Evolutionary conservation across 352 stramenopile genomes (phyloP).

Genomic region (Hyaloperonospora arabidopsidis): DNA sequence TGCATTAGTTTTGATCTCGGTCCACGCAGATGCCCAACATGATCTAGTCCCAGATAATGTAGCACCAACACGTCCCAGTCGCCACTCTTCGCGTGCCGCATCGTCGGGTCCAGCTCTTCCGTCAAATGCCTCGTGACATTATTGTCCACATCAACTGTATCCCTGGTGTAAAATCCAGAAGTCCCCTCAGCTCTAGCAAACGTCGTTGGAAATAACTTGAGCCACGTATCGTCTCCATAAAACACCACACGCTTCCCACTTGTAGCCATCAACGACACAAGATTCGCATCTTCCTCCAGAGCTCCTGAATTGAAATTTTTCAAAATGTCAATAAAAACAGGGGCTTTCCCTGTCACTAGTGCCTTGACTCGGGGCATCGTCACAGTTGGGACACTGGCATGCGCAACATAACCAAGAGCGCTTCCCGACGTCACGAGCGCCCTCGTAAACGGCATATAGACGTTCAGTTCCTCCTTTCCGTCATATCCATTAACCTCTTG

Average conservation of each 20-base stretch:
- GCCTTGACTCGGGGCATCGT: constrained; percentile 87
- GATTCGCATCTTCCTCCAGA: constrained; percentile 58
- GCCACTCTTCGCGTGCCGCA: constrained; percentile 46
- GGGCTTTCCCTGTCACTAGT: constrained; percentile 74
- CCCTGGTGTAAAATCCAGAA: constrained; percentile 83
- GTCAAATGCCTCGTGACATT: constrained; percentile 82
- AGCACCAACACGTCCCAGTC: constrained; percentile 84
- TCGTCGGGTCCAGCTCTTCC: constrained; percentile 75
- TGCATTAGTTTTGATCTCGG: constrained; percentile 71
- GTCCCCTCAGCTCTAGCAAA: constrained; percentile 74
- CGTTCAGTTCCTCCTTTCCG: constrained; percentile 41
- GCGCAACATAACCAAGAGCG: constrained; percentile 63
- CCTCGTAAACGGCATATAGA: constrained; percentile 62
- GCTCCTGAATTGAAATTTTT: constrained; percentile 87
- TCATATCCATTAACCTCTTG: background rate
- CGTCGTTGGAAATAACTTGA: constrained; percentile 71
- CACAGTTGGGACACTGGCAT: constrained; percentile 80
- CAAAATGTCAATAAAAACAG: constrained; percentile 85
- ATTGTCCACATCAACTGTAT: constrained; percentile 78
- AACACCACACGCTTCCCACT: constrained; percentile 64
- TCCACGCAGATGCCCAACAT: constrained; percentile 75
- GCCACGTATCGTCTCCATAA: constrained; percentile 88
- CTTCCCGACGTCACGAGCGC: constrained; percentile 36
- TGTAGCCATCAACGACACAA: constrained; percentile 47
- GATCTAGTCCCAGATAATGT: constrained; percentile 84